Evolutionary conservation across 83 land plant genomes (phyloP).

Genomic region (Thuja plicata): DNA sequence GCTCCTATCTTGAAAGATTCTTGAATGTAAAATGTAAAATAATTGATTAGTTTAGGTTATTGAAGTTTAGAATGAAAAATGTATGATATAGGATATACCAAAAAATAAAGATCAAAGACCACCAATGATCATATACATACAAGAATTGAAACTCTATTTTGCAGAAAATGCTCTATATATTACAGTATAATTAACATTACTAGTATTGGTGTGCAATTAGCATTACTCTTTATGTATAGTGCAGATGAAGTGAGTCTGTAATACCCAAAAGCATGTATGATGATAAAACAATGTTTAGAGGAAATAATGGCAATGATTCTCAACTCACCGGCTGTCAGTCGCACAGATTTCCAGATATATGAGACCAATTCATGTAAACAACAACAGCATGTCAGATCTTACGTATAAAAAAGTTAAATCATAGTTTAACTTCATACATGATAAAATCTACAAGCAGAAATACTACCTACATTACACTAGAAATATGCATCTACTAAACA

Average conservation of each 20-base stretch:
- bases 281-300: neutral
- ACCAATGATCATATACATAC: neutral
- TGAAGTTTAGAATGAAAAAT: neutral
- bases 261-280: neutral
- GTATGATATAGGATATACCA: neutral
- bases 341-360: neutral
- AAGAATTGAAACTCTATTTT: neutral
- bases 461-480: constrained; percentile 1
- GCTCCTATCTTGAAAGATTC: neutral
- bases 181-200: neutral
- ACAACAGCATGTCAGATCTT: neutral
- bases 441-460: neutral
- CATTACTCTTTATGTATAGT: neutral
- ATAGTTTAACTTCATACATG: neutral
- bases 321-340: constrained; percentile 12
- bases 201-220: neutral
- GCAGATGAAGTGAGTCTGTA: neutral
- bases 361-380: constrained; percentile 9
- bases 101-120: neutral
- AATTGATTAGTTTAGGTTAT: neutral
- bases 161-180: neutral
- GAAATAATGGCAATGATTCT: neutral
- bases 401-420: neutral
- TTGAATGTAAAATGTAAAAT: neutral
- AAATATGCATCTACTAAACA: neutral